phyloP scores from a whole-genome alignment of 2,329 filamentous ascomycete genomes.

The Hortaea sp. region DNA sequence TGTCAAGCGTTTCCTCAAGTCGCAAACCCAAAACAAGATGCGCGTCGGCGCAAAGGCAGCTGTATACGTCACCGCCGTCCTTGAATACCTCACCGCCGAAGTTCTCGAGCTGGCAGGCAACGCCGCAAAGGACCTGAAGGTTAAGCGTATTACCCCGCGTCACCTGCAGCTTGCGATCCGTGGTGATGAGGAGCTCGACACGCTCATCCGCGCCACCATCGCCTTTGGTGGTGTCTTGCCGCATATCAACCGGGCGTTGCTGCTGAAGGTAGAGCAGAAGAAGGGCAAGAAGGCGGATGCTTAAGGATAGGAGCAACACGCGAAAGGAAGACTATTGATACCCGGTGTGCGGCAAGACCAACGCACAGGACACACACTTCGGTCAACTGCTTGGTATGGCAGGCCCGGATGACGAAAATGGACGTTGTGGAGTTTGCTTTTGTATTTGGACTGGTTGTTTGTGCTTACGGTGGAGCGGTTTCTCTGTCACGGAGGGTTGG shows the following conservation, averaged over 20 bases:
- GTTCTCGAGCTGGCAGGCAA: constrained; percentile 97
- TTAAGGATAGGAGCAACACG: constrained; percentile 11
- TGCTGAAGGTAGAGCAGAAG: constrained; percentile 96
- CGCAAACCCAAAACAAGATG: constrained; percentile 99
- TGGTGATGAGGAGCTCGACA: constrained; percentile 93
- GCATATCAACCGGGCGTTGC: constrained; percentile 93
- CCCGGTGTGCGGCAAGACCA: not conserved
- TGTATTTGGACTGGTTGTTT: constrained; percentile 1
- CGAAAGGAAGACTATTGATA: not conserved
- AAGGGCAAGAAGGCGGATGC: constrained; percentile 61
- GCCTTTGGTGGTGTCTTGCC: constrained; percentile 96
- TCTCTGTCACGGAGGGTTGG: not conserved
- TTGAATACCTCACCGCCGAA: constrained; percentile 96
- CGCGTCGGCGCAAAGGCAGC: constrained; percentile 97
- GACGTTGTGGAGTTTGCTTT: constrained; percentile 6
- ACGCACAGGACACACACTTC: not conserved
- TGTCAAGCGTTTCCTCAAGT: constrained; percentile 99
- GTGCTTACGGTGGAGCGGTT: not conserved
- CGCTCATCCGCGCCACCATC: constrained; percentile 92
- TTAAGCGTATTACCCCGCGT: constrained; percentile 98
- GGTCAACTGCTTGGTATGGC: not conserved
- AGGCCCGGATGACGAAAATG: constrained; percentile 1
- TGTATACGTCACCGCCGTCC: constrained; percentile 94
- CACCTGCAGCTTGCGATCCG: constrained; percentile 97
- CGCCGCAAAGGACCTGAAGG: constrained; percentile 97